Base-by-base conservation (phyloP, 495 filamentous ascomycete genomes). In the Mytilinidion resinicola region DNA sequence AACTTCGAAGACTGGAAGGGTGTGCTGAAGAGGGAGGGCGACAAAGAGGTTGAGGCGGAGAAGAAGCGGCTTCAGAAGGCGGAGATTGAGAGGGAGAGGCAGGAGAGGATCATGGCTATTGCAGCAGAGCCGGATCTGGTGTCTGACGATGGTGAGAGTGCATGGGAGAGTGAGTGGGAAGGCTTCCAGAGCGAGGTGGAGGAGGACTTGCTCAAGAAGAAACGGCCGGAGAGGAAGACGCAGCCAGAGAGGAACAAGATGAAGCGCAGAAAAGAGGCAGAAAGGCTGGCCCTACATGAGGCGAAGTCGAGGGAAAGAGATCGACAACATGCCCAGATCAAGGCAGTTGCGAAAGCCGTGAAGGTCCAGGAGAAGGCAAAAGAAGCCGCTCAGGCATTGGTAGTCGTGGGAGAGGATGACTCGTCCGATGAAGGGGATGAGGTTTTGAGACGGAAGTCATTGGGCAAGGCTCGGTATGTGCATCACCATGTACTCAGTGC, bases 231-330 rank as follows among this genome's bases (percentile, higher is more conserved):
- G 69, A 78, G 93, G 64, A 98, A 98, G 75, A 89, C 89, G 20
- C 87, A 83, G 63, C 78, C 82, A 3, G 86, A 97, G 71, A 77
- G 90, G 57, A 97, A 97, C 72, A 91, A 85, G 68, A 82, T 87
- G 57, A 89, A 89, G 71, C 79, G 90, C 54, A 80, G 88, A 62
- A 97, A 96, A 74, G 90, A 91, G 67, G 85, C 85, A 54, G 91
- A 96, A 73, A 76, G 84, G 56, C 74, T 79, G 57, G 78, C 78
- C 12, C 85, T 83, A 61, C 85, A 85, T 74, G 86, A 90, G 55
- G 82, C 84, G 70, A 88, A 88, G 73, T 77, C 82, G 66, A 86
- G 81, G 64, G 79, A 82, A 34, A 78, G 78, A 38, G 88, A 96
- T 70, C 73, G 76, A 37, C 79, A 84, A 64, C 73, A 80, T 37